Conservation (phyloP, 208 protist genomes). For the Cochliopodium minus region DNA sequence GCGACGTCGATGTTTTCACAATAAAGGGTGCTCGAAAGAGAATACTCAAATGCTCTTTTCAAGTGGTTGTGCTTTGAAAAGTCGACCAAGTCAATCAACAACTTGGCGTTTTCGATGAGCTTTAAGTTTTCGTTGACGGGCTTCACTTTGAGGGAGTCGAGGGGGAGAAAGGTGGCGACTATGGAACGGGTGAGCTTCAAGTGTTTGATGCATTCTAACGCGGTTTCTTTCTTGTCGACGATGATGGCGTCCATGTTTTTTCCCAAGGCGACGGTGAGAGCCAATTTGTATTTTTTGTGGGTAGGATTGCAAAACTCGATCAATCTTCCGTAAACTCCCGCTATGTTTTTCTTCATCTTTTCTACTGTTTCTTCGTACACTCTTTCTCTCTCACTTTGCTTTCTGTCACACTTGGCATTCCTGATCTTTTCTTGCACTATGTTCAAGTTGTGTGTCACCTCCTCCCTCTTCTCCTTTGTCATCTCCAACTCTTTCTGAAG, state of each 20-base stretch:
- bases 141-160: slow-evolving; percentile 66
- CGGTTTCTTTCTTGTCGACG: slow-evolving; percentile 69
- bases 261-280: slow-evolving; percentile 81
- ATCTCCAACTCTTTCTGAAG: background rate
- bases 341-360: slow-evolving; percentile 59
- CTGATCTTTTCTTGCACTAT: background rate
- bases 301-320: slow-evolving; percentile 73
- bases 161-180: slow-evolving; percentile 79
- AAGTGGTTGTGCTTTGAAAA: slow-evolving; percentile 53
- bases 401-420: slow-evolving; percentile 16
- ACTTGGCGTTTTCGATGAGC: slow-evolving; percentile 62
- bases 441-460: background rate
- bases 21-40: slow-evolving; percentile 78
- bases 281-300: slow-evolving; percentile 64
- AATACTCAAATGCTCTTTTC: slow-evolving; percentile 69
- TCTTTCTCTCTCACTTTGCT: slow-evolving; percentile 27
- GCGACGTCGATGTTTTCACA: slow-evolving; percentile 78
- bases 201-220: slow-evolving; percentile 78
- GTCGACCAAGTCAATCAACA: slow-evolving; percentile 74
- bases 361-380: slow-evolving; percentile 51
- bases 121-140: slow-evolving; percentile 56
- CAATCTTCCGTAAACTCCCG: slow-evolving; percentile 56
- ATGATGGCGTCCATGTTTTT: slow-evolving; percentile 84
- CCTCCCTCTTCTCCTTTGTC: background rate
- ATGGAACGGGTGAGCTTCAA: slow-evolving; percentile 75